Conservation (phyloP, 768 basidiomycete species). For the Inosperma sp. region DNA sequence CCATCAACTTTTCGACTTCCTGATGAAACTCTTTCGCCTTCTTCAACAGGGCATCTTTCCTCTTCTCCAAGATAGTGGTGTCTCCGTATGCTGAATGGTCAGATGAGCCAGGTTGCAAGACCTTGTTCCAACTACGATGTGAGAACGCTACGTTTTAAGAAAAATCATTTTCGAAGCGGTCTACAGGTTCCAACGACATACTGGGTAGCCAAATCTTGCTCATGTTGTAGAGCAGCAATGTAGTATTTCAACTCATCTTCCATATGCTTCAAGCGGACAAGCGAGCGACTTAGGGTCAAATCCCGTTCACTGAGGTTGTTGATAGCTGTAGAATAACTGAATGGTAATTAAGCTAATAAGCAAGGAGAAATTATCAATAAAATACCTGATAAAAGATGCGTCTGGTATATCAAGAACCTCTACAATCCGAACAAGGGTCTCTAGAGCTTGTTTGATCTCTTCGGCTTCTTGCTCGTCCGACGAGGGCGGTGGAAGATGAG, state of each 20-base stretch:
- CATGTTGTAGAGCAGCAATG: slow-evolving; percentile 31
- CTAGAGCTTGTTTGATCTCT: slow-evolving; percentile 20
- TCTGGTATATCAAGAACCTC: slow-evolving; percentile 33
- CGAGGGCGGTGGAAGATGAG: slow-evolving; percentile 19
- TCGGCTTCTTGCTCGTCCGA: slow-evolving; percentile 13
- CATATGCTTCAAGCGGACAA: slow-evolving; percentile 30
- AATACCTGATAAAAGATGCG: slow-evolving; percentile 32
- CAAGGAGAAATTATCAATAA: background rate
- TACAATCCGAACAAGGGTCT: slow-evolving; percentile 24
- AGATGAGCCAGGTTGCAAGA: slow-evolving; percentile 22
- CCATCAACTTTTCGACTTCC: slow-evolving; percentile 37
- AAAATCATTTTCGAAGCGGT: background rate
- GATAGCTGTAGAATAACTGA: slow-evolving; percentile 38
- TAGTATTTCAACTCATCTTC: slow-evolving; percentile 37
- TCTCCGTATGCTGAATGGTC: slow-evolving; percentile 21
- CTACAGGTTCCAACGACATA: slow-evolving; percentile 20
- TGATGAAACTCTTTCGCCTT: slow-evolving; percentile 47
- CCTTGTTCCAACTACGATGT: slow-evolving; percentile 39
- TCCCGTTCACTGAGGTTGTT: slow-evolving; percentile 29
- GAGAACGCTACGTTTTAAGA: background rate
- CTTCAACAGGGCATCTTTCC: slow-evolving; percentile 37
- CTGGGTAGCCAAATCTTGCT: slow-evolving; percentile 36
- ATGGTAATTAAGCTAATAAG: background rate
- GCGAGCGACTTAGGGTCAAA: slow-evolving; percentile 28
- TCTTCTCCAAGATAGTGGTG: slow-evolving; percentile 32